Evolutionary conservation across 2,329 filamentous ascomycete species (phyloP).

Genomic region (Neonectria faginata): DNA sequence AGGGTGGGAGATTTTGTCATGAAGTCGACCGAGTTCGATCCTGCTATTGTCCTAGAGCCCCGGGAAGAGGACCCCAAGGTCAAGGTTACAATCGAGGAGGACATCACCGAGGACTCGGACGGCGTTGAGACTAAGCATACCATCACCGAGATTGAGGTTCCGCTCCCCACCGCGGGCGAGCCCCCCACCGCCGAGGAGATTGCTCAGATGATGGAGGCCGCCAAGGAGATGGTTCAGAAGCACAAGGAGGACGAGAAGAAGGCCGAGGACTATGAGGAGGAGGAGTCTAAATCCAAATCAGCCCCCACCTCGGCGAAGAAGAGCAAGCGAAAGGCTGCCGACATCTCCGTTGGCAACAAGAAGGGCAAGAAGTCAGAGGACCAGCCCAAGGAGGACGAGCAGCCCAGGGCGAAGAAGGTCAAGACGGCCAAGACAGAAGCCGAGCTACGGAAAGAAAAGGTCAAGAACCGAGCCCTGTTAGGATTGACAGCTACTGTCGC

Average conservation of each 20-base stretch:
- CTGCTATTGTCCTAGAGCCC: constrained; percentile 61
- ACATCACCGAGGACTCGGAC: constrained; percentile 63
- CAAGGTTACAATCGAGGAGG: constrained; percentile 77
- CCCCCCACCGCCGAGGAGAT: constrained; percentile 82
- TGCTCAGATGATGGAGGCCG: constrained; percentile 84
- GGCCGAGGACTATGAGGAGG: constrained; percentile 56
- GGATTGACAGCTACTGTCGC: constrained; percentile 89
- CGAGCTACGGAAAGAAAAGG: constrained; percentile 85
- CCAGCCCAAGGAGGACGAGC: constrained; percentile 52
- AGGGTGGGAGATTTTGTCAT: constrained; percentile 53
- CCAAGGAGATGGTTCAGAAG: constrained; percentile 87
- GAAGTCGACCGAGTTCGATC: constrained; percentile 64
- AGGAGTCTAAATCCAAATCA: constrained; percentile 46
- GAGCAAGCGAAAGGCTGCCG: constrained; percentile 80
- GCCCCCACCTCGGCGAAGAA: constrained; percentile 59
- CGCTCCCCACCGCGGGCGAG: constrained; percentile 67
- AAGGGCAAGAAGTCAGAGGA: constrained; percentile 44
- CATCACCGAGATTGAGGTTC: constrained; percentile 80
- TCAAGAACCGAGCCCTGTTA: constrained; percentile 85
- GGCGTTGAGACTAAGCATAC: constrained; percentile 77
- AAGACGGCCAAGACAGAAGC: constrained; percentile 73
- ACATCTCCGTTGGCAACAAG: constrained; percentile 75
- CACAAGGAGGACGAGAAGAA: constrained; percentile 60
- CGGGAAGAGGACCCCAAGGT: constrained; percentile 70
- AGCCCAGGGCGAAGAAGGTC: constrained; percentile 76